Base-by-base conservation (phyloP, 163 green algal genomes). In the Picocystis sp. region DNA sequence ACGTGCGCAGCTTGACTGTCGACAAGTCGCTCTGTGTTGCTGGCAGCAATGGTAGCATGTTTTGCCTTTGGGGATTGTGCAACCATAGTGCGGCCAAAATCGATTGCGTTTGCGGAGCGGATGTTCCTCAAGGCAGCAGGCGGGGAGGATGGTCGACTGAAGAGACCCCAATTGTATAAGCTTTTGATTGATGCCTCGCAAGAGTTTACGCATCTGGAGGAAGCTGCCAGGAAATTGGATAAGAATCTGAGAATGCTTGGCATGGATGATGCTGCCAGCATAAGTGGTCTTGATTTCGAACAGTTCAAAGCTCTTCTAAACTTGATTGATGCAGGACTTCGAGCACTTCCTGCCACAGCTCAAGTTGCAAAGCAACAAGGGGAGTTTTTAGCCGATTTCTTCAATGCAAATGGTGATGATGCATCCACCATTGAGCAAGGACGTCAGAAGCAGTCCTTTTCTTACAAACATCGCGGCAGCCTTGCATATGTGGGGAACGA, bases 301-400 rank as follows among this genome's bases (percentile, higher is more conserved):
- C 29, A 38, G 8, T 38, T 38, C 29, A 38, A 38, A 38, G 29
- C 29, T 38, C 29, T 38, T 8, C 29, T 38, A 5, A 38, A 38
- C 29, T 8, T 38, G 29, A 38, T 38, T 38, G 29, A 38, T 38
- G 29, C 29, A 38, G 29, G 29, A 12, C 8, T 38, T 12, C 29
- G 29, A 19, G n/a, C 38, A 19, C 47, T 53, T 33, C 47, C 47
- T 19, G n/a, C 47, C 1, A 67, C 60, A 2, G 60, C 60, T 45
- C 79, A 92, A 77, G 84, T 94, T 24, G 84, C 84, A 15, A 75
- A 75, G 56, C 82, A 93, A 71, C 69, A 94, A 59, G 83, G 82
- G 13, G 67, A 92, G 55, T 90, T 81, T 60, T 58, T 94, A 38
- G 83, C 81, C 0, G 45, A 64, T 17, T 42, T 84, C 42, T 65